Conservation (phyloP, 306 rosid species). For the Malus orientalis region DNA sequence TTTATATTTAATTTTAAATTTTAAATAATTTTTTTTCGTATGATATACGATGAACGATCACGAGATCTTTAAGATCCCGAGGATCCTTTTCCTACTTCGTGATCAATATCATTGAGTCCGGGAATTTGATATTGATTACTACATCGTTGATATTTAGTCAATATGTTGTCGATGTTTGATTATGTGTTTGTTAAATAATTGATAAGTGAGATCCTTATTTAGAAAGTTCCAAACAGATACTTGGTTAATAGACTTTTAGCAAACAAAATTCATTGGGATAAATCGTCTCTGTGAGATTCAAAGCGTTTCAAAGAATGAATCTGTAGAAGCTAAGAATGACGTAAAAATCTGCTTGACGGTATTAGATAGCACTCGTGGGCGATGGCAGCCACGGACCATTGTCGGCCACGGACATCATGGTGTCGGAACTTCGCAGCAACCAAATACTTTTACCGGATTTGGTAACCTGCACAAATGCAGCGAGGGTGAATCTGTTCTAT, state of each 20-base stretch:
- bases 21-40: no score
- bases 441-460: background rate
- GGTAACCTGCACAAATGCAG: background rate
- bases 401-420: background rate
- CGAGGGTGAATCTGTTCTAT: background rate
- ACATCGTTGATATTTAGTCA: no score
- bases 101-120: no score
- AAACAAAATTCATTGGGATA: background rate
- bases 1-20: no score
- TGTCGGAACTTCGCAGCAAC: background rate
- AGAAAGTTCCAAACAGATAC: background rate
- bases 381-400: no score
- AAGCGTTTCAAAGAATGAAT: background rate
- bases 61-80: no score
- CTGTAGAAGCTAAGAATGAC: background rate
- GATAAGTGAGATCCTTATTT: no score
- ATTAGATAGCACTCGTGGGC: background rate
- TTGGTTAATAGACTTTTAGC: background rate
- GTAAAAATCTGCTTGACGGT: background rate
- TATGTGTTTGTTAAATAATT: no score
- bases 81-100: no score
- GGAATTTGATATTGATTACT: no score
- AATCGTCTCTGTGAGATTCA: background rate
- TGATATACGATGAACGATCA: no score
- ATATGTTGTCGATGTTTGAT: no score